phyloP scores from a whole-genome alignment of 208 protist genomes.

The Acanthamoeba triangularis region DNA sequence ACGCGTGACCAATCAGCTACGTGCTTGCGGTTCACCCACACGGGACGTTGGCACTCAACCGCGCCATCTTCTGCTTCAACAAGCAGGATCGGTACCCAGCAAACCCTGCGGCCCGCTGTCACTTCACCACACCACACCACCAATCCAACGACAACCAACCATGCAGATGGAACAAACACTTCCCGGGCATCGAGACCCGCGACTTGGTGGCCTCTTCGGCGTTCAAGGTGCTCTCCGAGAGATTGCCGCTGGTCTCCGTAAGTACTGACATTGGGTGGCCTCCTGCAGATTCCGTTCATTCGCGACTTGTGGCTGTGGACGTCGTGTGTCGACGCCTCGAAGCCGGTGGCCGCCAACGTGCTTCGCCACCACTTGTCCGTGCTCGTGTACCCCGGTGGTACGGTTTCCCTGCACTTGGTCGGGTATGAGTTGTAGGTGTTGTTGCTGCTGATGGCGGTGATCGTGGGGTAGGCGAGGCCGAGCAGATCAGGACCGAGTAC shows the following conservation, averaged over 20 bases:
- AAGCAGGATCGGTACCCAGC: not conserved
- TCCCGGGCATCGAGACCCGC: conserved; percentile 33
- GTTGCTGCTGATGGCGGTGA: not conserved
- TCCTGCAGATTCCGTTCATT: conserved; percentile 36
- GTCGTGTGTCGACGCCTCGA: conserved; percentile 42
- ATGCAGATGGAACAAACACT: conserved; percentile 41
- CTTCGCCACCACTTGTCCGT: conserved; percentile 18
- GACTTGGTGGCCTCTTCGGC: conserved; percentile 46
- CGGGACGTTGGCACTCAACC: conserved; percentile 38
- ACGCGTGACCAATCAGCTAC: not conserved
- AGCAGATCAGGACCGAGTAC: conserved; percentile 58
- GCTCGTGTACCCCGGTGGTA: conserved; percentile 49
- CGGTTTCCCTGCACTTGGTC: not conserved
- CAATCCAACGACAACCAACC: too few species aligned
- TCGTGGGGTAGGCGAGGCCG: not conserved
- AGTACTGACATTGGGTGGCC: not conserved
- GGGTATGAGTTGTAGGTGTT: not conserved
- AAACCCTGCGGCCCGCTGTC: not conserved
- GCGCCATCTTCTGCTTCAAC: conserved; percentile 60
- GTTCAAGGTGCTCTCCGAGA: conserved; percentile 10
- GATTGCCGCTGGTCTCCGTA: too few species aligned
- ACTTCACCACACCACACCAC: not conserved
- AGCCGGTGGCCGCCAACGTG: conserved; percentile 3
- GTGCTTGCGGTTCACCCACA: conserved; percentile 54
- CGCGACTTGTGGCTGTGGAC: conserved; percentile 64